Conservation (phyloP, 208 protist genomes). For the Trypanosoma caninum region DNA sequence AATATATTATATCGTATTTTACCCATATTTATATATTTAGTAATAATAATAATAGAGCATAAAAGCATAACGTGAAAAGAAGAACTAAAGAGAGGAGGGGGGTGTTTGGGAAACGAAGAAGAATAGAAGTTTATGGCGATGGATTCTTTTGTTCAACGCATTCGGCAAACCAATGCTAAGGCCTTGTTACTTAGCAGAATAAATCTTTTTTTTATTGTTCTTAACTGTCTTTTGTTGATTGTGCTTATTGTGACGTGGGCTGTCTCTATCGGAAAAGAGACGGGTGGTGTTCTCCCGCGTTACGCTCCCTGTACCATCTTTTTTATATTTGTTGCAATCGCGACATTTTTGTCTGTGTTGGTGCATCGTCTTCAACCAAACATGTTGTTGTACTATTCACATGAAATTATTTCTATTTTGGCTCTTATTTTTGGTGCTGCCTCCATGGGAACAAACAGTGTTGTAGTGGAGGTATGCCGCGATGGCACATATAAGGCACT, state of each 20-base stretch:
- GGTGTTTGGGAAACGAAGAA: background rate
- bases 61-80: too few species aligned
- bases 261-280: slow-evolving; percentile 46
- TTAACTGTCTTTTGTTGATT: slow-evolving; percentile 57
- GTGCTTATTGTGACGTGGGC: slow-evolving; percentile 71
- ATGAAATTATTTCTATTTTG: slow-evolving; percentile 62
- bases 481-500: slow-evolving; percentile 28
- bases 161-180: slow-evolving; percentile 69
- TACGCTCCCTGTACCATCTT: slow-evolving; percentile 59
- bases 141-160: slow-evolving; percentile 63
- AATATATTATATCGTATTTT: too few species aligned
- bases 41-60: too few species aligned
- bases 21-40: too few species aligned
- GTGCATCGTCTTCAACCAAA: slow-evolving; percentile 57
- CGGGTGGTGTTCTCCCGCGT: slow-evolving; percentile 36
- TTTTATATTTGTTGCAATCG: slow-evolving; percentile 52
- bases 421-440: slow-evolving; percentile 61
- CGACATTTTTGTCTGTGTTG: slow-evolving; percentile 52
- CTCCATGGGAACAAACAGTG: slow-evolving; percentile 78
- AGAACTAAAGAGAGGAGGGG: background rate
- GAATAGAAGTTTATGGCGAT: slow-evolving; percentile 20
- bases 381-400: slow-evolving; percentile 61
- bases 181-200: slow-evolving; percentile 63
- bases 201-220: slow-evolving; percentile 51
- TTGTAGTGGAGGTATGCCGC: slow-evolving; percentile 74